Percentiles rank a stretch among this genome's conserved stretches.
Evolutionary conservation across 805 yeast species (phyloP).

Genomic region (Yamadazyma sp.): DNA sequence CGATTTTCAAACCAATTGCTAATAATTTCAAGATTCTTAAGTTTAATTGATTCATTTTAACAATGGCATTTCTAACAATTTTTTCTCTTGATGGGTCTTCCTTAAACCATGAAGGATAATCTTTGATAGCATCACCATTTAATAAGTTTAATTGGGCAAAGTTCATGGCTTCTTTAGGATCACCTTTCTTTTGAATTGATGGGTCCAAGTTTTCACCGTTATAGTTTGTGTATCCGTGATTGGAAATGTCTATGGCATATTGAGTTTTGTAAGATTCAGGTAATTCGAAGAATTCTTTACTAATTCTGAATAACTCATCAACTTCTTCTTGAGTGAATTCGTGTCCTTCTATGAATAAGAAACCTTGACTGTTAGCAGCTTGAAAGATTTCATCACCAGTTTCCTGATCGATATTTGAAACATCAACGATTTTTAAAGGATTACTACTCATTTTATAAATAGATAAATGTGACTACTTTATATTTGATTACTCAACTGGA

Average conservation of each 20-base stretch:
- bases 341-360: conserved; percentile 65
- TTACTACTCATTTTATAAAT: conserved; percentile 21
- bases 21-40: conserved; percentile 50
- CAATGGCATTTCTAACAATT: conserved; percentile 32
- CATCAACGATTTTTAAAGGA: conserved; percentile 57
- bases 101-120: conserved; percentile 51
- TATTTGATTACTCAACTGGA: too few relatives aligned
- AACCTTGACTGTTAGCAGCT: conserved; percentile 65
- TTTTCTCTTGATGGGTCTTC: conserved; percentile 37
- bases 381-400: conserved; percentile 52
- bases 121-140: conserved; percentile 40
- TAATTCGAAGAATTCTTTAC: conserved; percentile 49
- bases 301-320: conserved; percentile 45
- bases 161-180: conserved; percentile 70
- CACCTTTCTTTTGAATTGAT: conserved; percentile 39
- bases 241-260: conserved; percentile 49
- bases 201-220: conserved; percentile 53
- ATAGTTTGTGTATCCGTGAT: conserved; percentile 58
- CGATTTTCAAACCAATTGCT: conserved; percentile 62
- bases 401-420: conserved; percentile 38
- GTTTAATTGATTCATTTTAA: conserved; percentile 50
- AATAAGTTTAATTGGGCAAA: conserved; percentile 52
- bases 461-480: too few relatives aligned
- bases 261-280: conserved; percentile 50
- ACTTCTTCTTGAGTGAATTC: conserved; percentile 58